Evolutionary conservation across 352 stramenopile genomes (phyloP).

Genomic region (Globisporangium nodosum): DNA sequence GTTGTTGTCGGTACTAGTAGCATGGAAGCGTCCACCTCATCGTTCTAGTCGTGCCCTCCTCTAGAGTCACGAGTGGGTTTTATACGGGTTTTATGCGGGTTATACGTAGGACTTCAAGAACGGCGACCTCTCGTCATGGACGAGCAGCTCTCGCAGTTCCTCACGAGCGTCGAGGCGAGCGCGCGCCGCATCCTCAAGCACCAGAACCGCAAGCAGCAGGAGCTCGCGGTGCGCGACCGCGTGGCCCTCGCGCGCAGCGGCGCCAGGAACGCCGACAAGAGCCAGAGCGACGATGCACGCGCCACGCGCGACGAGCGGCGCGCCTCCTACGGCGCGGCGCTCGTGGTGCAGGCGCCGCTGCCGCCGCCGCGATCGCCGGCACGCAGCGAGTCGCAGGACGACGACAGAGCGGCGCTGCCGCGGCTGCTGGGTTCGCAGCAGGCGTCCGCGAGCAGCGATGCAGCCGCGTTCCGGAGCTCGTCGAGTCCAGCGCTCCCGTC

Average conservation of each 20-base stretch:
- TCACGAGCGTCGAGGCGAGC: constrained; percentile 71
- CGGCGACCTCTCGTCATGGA: background rate
- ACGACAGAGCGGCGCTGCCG: constrained; percentile 3
- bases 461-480: background rate
- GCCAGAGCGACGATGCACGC: constrained; percentile 7
- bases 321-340: constrained; percentile 44
- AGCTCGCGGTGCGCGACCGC: constrained; percentile 40
- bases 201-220: constrained; percentile 73
- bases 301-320: constrained; percentile 55
- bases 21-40: background rate
- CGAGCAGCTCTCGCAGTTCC: constrained; percentile 74
- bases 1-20: background rate
- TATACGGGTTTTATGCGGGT: no score
- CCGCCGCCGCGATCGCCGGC: constrained; percentile 18
- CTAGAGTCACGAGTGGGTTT: no score
- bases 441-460: background rate
- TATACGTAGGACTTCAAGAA: no score
- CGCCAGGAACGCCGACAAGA: constrained; percentile 17
- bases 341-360: constrained; percentile 41
- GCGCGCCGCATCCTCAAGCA: constrained; percentile 78
- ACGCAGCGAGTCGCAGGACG: constrained; percentile 17
- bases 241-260: constrained; percentile 25
- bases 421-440: background rate
- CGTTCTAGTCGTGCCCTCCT: no score
- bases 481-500: constrained; percentile 20